These are phyloP conservation scores for Dictyostelium capitatum DNA, from an alignment of 78 protist genomes.

Conservation along the genomic window DNA sequence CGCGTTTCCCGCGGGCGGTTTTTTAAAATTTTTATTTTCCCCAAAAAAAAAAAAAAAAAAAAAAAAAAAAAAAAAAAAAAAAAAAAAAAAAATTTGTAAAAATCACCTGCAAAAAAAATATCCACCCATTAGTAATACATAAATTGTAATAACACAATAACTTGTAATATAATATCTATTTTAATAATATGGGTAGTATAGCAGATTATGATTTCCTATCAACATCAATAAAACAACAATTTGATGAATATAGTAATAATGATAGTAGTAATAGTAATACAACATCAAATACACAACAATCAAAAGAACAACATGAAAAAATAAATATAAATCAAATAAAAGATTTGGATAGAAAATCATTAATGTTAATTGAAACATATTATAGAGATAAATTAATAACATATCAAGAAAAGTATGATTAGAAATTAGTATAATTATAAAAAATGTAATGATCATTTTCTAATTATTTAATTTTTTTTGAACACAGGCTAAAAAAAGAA, in stretches of 20 bases:
- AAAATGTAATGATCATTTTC: neutral
- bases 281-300: neutral
- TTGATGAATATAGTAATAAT: neutral
- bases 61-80: no score
- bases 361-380: slow-evolving; percentile 41
- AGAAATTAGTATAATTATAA: neutral
- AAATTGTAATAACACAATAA: no score
- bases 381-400: slow-evolving; percentile 44
- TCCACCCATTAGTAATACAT: no score
- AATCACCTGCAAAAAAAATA: no score
- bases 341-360: slow-evolving; percentile 8
- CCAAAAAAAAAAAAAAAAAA: no score
- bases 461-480: neutral
- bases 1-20: no score
- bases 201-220: neutral
- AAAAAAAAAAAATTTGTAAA: no score
- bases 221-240: neutral
- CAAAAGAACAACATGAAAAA: no score
- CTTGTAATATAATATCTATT: no score
- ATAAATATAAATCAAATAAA: neutral
- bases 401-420: slow-evolving; percentile 35
- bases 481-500: slow-evolving; percentile 33
- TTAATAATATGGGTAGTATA: neutral
- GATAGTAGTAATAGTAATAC: neutral
- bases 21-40: no score